Base-by-base conservation (phyloP, 768 basidiomycete genomes). In the Amanita pseudoporphyria region DNA sequence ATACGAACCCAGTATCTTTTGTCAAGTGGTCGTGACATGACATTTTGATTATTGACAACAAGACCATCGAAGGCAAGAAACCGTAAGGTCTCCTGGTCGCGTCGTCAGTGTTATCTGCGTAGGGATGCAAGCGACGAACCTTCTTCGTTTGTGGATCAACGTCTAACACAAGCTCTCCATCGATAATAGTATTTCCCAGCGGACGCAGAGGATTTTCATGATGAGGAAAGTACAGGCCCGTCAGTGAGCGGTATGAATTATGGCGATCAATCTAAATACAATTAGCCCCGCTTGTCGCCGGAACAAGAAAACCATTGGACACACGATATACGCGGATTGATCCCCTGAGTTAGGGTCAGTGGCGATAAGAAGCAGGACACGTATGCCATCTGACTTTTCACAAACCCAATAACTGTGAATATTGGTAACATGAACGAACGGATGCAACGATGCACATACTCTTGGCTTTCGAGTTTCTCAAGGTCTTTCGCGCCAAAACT, bases 361-460 rank as follows among this genome's bases (percentile, higher is more conserved):
- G 63, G 76, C 70, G 44, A 98, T 76, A 52, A 95, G 69, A 45
- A 98, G 78, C 24, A 99, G 71, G 35, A 98, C 88, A 31, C 96
- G 81, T 45, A 99, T 63, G 10, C 96, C 96, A 61, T 98, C 96
- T 10, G 91, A 95, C 71, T 98, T 98, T 71, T 99, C 96, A 68
- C 93, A 96, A 37, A 99, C 96, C 95, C 95, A 99, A 66, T 87
- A 99, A 62, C 94, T 97, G 61, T 26, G 41, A 41, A 1, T 53
- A 6, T 41, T 42, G 36, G 30, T 42, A 53, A 32, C 6, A 37
- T 16, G 47, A 52, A 51, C 53, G 30, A 53, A 48, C 6, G 18
- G 38, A 33, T 24, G 12, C 30, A 40, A 28, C 16, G 14, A n/a
- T 12, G 16, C 24, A 70, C 78, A 54, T 64, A 94, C 93, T 98